Evolutionary conservation across 1,139 yeast species (phyloP).

Genomic region (Casaregolazyma lundiana): DNA sequence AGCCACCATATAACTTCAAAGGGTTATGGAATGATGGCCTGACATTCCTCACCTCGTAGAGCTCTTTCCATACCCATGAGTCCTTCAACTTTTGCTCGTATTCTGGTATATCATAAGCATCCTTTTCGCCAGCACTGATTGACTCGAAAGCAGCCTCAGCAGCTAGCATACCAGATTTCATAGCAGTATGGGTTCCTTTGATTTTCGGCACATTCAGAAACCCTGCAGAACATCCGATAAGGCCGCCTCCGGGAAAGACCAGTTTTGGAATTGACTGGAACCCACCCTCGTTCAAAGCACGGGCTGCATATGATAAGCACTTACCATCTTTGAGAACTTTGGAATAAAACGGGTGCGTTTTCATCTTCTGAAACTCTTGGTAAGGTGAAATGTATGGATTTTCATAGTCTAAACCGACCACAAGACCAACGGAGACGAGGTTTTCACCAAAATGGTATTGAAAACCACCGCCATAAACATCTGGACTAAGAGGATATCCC

Average conservation of each 20-base stretch:
- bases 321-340: constrained; percentile 78
- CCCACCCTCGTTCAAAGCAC: constrained; percentile 97
- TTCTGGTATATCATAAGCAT: constrained; percentile 29
- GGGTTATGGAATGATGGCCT: constrained; percentile 82
- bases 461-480: constrained; percentile 93
- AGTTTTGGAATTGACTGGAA: constrained; percentile 84
- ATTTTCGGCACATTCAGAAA: constrained; percentile 95
- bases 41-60: constrained; percentile 76
- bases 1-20: constrained; percentile 72
- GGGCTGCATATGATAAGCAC: constrained; percentile 89
- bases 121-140: constrained; percentile 42
- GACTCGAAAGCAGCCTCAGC: constrained; percentile 76
- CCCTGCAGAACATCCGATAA: constrained; percentile 95
- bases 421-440: constrained; percentile 82
- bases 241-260: constrained; percentile 90
- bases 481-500: constrained; percentile 77
- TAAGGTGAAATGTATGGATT: constrained; percentile 95
- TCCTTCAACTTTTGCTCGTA: constrained; percentile 62
- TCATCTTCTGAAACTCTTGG: constrained; percentile 92
- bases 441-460: constrained; percentile 96
- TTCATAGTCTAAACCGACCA: constrained; percentile 85
- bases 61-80: constrained; percentile 85
- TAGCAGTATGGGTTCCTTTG: constrained; percentile 97
- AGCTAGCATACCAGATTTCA: constrained; percentile 91
- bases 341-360: constrained; percentile 82